Evolutionary conservation across 371 early-diverging fungal species (phyloP), one percentile per base, ranked within the genome.

Genomic region (Cokeromyces recurvatus): DNA sequence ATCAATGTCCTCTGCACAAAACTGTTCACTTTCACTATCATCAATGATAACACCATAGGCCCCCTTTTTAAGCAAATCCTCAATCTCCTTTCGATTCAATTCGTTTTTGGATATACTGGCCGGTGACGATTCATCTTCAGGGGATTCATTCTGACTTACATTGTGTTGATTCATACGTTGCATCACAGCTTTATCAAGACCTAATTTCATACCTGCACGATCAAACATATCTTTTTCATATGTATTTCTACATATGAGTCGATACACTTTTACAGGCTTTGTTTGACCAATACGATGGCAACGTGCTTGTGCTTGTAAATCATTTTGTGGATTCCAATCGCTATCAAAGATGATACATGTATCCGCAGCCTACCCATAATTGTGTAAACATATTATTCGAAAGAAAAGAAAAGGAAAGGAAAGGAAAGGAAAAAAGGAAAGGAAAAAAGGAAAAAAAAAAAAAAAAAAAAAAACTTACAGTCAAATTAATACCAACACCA

Each of bases 321-420:
- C 98, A 62, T 91, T 93, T 66, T 95, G 94, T 15, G 97, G 97
- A 66, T 96, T 98, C 94, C 94, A 96, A 60, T 98, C 97, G 49
- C 89, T 87, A 72, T 98, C 97, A 68, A 86, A 95, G 46, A 97
- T 93, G 42, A 96, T 89, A 46, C 93, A 92, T 0, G 95, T 95
- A 62, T 95, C 95, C 7, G 98, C 96, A 14, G 92, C 91, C 62
- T 66, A 27, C 11, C 29, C n/a, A 27, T 27, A 27, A 27, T 5
- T 27, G 29, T 27, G n/a, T n/a, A n/a, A n/a, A n/a, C n/a, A n/a
- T n/a, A n/a, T n/a, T n/a, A n/a, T n/a, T n/a, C n/a, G n/a, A n/a
- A n/a, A n/a, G n/a, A n/a, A n/a, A n/a, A n/a, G n/a, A n/a, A n/a
- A n/a, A n/a, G n/a, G n/a, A n/a, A n/a, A n/a, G n/a, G n/a, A n/a